Evolutionary conservation across 495 filamentous ascomycete genomes (phyloP), one percentile per base, ranked within the genome.

Genomic region (Aspergillus incahuasiensis): DNA sequence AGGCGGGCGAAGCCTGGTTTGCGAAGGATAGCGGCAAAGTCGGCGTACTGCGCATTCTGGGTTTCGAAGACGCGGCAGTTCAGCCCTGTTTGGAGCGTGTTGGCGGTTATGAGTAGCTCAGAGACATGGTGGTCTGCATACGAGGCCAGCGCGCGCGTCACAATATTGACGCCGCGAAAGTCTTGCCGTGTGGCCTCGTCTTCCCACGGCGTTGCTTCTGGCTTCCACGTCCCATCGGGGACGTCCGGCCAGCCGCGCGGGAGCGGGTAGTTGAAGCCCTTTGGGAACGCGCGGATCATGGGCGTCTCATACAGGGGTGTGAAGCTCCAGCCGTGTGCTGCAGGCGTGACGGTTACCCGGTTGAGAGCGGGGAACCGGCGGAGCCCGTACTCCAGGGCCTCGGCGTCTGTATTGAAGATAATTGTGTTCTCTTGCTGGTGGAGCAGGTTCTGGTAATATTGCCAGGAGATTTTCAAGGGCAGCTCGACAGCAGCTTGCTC

Each of bases 231-330:
- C 39, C 58, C 52, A 7, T 46, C 38, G 34, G 12, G 41, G 28
- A 18, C 9, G 16, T 35, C 42, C 15, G 54, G 63, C 69, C 64
- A 71, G 48, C 60, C 63, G n/a, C 63, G 61, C 6, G 57, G 61
- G 44, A 68, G 64, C 13, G 60, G 62, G 48, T 72, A 72, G 44
- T 68, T 66, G 24, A 68, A 68, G 24, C 60, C 62, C 24, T 54
- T 49, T 41, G 65, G 63, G 40, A 72, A 68, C 21, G 52, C 52
- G 22, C 63, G 65, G 24, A 72, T 70, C 59, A 66, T 70, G 15
- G 65, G 66, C 22, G 67, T 72, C 44, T 67, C 52, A 47, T 70
- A 70, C 11, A 68, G 44, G n/a, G 65, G 67, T 24, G 56, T 13
- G 46, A 63, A 66, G 3, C 65, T 21, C 54, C 57, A 59, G 18